Evolutionary conservation across 2,329 filamentous ascomycete species (phyloP), one percentile per base, ranked within the genome.

Genomic region (Aspergillus sp.): DNA sequence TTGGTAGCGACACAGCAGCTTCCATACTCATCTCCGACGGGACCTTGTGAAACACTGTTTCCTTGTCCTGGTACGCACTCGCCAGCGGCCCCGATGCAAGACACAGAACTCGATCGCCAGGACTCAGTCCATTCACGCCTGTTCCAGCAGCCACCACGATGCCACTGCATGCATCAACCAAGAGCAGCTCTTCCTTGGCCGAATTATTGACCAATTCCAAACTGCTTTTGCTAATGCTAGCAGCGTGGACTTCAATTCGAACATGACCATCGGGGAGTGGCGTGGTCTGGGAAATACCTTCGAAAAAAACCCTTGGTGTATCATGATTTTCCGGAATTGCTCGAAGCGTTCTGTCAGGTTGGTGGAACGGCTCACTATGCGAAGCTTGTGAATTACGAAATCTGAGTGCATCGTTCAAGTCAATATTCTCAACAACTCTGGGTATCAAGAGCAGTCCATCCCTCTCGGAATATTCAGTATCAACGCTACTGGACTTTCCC

Each of bases 21-120:
- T 66, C 59, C 19, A 65, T 63, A 1, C 58, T 42, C 38, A 64
- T 57, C 2, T 41, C 19, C 1, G 59, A 52, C 1, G 56, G 49
- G 1, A 68, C 55, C 10, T 50, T 60, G 30, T 65, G 59, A 24
- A 65, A 65, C 2, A 57, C 53, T 2, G 54, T 4, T 8, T 9
- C 9, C 3, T 30, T 30, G 1, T 11, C 26, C 10, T 30, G 26
- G 26, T 30, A 30, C 8, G 3, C 1, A 30, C 26, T 30, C 3
- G 1, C 26, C 26, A 30, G 26, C 3, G 26, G 8, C 9, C 26
- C 26, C 6, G 51, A 32, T 38, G 53, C 9, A 3, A 65, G 45
- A 38, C 60, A 64, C 8, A 53, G 52, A 10, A 66, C 64, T 2
- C 60, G 55, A 42, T 67, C 64, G n/a, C 64, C 64, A 2, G 57